Evolutionary conservation across 106 monocot genomes (phyloP).

Genomic region (Allium cepa): DNA sequence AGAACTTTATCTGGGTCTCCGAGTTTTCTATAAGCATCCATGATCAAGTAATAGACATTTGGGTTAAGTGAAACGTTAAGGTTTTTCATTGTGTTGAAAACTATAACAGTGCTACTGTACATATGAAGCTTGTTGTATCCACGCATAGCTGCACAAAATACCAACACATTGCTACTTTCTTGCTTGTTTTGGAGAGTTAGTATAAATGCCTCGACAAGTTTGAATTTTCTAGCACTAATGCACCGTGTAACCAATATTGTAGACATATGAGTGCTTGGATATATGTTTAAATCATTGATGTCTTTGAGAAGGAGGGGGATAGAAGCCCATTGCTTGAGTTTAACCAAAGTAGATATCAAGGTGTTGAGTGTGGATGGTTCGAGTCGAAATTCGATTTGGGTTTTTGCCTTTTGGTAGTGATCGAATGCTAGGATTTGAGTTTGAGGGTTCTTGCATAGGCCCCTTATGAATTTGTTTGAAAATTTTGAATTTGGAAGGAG

Average conservation of each 20-base stretch:
- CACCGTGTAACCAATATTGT: slow-evolving; percentile 31
- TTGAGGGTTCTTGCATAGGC: slow-evolving; percentile 27
- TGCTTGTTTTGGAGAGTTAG: slow-evolving; percentile 19
- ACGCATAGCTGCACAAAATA: slow-evolving; percentile 44
- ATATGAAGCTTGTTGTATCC: slow-evolving; percentile 92
- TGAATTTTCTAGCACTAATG: slow-evolving; percentile 56
- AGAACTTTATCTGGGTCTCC: slow-evolving; percentile 39
- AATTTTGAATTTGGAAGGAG: background rate
- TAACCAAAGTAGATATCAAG: slow-evolving; percentile 25
- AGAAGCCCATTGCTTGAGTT: slow-evolving; percentile 45
- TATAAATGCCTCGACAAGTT: slow-evolving; percentile 44
- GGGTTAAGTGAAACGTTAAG: slow-evolving; percentile 16
- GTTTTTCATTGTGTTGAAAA: slow-evolving; percentile 28
- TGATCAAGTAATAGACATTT: slow-evolving; percentile 28
- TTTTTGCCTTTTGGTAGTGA: slow-evolving; percentile 44
- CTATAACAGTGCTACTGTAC: slow-evolving; percentile 50
- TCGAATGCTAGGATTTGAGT: slow-evolving; percentile 34
- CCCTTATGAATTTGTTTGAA: slow-evolving; percentile 27
- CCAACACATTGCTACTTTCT: slow-evolving; percentile 10
- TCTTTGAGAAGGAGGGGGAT: slow-evolving; percentile 40
- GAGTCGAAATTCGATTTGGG: slow-evolving; percentile 26
- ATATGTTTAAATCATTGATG: slow-evolving; percentile 24
- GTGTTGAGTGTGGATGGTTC: slow-evolving; percentile 20
- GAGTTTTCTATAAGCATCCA: slow-evolving; percentile 48
- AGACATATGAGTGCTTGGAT: slow-evolving; percentile 34